These are phyloP conservation scores for Leptographium radiaticola DNA, from an alignment of 2,329 filamentous ascomycete genomes.

Conservation along the genomic window DNA sequence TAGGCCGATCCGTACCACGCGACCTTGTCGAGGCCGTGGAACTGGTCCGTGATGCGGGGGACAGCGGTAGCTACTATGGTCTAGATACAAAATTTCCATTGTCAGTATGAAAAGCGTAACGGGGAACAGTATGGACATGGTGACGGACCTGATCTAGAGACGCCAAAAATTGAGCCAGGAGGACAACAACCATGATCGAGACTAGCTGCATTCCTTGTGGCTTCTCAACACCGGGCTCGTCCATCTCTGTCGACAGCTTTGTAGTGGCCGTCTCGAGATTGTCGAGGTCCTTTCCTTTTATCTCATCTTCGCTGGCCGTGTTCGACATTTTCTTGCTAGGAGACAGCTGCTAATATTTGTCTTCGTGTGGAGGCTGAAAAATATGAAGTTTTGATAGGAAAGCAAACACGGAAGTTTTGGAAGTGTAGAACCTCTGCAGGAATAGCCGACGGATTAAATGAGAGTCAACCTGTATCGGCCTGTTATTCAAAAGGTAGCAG, in stretches of 20 bases:
- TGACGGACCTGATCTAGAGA: background rate
- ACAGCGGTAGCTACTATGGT: slow-evolving; percentile 29
- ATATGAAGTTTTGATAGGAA: no score
- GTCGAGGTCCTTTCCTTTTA: background rate
- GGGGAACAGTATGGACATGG: background rate
- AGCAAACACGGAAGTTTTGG: no score
- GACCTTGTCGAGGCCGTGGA: slow-evolving; percentile 2
- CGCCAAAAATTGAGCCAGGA: background rate
- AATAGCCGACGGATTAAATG: background rate
- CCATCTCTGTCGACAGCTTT: background rate
- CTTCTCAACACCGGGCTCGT: slow-evolving; percentile 7
- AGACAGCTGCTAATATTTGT: background rate
- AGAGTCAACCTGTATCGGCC: background rate
- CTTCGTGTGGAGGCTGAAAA: background rate
- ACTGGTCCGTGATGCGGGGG: slow-evolving; percentile 3
- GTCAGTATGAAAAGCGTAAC: background rate
- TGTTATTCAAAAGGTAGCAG: background rate
- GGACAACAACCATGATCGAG: background rate
- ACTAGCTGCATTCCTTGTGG: background rate
- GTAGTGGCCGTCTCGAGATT: background rate
- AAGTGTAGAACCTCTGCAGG: no score
- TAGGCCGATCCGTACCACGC: slow-evolving; percentile 32
- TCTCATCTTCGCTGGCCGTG: background rate
- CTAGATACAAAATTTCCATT: slow-evolving; percentile 9
- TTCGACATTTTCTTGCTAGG: background rate